Percentiles rank a stretch among this genome's conserved stretches.
Evolutionary conservation across 495 filamentous ascomycete species (phyloP).

Genomic region (Aspergillus sparsus): DNA sequence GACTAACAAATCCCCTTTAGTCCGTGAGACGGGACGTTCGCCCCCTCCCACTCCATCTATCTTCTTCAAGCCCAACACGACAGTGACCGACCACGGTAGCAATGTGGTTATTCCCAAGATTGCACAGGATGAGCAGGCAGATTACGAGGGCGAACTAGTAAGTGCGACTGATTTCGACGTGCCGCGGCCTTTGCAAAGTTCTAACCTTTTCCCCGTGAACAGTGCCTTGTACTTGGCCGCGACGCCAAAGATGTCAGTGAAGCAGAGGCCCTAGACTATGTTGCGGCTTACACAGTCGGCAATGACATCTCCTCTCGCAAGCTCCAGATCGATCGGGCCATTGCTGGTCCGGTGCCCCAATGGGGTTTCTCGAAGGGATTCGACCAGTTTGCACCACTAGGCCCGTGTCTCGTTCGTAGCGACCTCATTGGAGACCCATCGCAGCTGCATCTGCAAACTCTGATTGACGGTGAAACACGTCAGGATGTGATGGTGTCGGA

Average conservation of each 20-base stretch:
- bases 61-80: conserved; percentile 53
- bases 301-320: conserved; percentile 54
- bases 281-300: conserved; percentile 50
- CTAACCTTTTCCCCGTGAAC: background rate
- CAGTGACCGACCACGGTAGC: conserved; percentile 42
- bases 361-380: conserved; percentile 76
- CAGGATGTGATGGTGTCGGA: conserved; percentile 67
- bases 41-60: conserved; percentile 51
- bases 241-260: conserved; percentile 48
- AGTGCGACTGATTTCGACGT: background rate
- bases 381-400: conserved; percentile 73
- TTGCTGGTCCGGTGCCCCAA: conserved; percentile 67
- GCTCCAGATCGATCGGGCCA: conserved; percentile 44
- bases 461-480: conserved; percentile 62
- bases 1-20: conserved; percentile 27
- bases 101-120: conserved; percentile 50
- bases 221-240: conserved; percentile 41
- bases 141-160: conserved; percentile 57
- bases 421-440: conserved; percentile 53
- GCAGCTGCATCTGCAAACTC: conserved; percentile 55
- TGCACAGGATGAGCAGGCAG: conserved; percentile 48
- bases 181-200: too few species aligned
- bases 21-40: conserved; percentile 50
- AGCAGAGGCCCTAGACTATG: conserved; percentile 44
- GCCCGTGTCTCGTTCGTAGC: conserved; percentile 49